These are phyloP conservation scores for Lipomyces spencermartinsiae DNA, from an alignment of 805 yeast species.

Conservation along the genomic window DNA sequence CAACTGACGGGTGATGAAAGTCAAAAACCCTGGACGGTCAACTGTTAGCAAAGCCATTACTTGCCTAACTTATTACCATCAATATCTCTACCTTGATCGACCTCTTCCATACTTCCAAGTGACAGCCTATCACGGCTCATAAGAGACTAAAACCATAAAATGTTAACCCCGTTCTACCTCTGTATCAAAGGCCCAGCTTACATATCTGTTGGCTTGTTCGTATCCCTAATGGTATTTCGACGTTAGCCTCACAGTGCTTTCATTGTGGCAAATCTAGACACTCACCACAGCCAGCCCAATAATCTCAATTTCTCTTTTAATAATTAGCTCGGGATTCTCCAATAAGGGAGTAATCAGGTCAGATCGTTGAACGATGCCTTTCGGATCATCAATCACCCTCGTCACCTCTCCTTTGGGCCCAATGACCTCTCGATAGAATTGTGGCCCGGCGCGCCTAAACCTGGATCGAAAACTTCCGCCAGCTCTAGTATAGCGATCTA, in stretches of 20 bases:
- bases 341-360: slow-evolving; percentile 70
- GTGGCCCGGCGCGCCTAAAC: not conserved
- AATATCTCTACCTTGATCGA: slow-evolving; percentile 63
- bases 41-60: not conserved
- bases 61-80: not conserved
- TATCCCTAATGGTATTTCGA: slow-evolving; percentile 56
- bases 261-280: not conserved
- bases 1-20: slow-evolving; percentile 80
- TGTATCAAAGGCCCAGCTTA: slow-evolving; percentile 3
- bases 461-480: not conserved
- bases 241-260: not conserved
- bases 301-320: slow-evolving; percentile 86
- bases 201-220: slow-evolving; percentile 87
- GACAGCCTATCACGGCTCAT: slow-evolving; percentile 75
- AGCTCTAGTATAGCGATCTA: slow-evolving; percentile 15
- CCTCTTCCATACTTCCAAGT: slow-evolving; percentile 83
- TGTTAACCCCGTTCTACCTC: slow-evolving; percentile 3
- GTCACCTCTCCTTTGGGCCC: slow-evolving; percentile 15
- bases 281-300: slow-evolving; percentile 71
- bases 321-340: slow-evolving; percentile 80
- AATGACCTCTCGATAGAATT: not conserved
- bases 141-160: slow-evolving; percentile 48
- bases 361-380: slow-evolving; percentile 27
- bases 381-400: slow-evolving; percentile 20
- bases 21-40: slow-evolving; percentile 48